Base-by-base conservation (phyloP, 2,329 filamentous ascomycete species). In the Trichoderma endophyticum region DNA sequence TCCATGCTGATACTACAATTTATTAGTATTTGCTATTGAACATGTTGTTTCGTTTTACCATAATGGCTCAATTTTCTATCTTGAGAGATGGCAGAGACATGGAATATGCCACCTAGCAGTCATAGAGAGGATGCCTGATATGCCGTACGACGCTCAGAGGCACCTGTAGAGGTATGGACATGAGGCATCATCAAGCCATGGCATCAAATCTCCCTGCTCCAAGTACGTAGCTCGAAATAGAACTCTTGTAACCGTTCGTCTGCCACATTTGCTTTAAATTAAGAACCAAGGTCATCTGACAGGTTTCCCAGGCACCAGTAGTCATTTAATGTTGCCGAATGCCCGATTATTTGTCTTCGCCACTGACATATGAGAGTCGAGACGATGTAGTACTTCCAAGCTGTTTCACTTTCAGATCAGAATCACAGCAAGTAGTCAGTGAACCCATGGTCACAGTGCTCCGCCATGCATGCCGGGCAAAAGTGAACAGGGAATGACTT, bases 401-500 rank as follows among this genome's bases (percentile, higher is more conserved):
- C 39, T 43, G 39, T 43, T 43, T 43, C 39, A 43, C 18, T 28
- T 30, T 57, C 24, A 15, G 24, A 30, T 61, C 59, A 39, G 30
- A 61, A 26, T 36, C 56, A n/a, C 28, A 59, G 15, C 26, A n/a
- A 28, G 28, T 6, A 14, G 8, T 8, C 34, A 26, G 66, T 70
- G 57, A 60, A 54, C 62, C 26, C 32, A n/a, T n/a, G 3, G 36
- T 28, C 59, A 43, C 51, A 59, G 30, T n/a, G 51, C 30, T 12
- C 26, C n/a, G 18, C 15, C 28, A 6, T 26, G 39, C 63, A 66
- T 26, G 62, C 48, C 48, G 32, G n/a, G 8, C 57, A 62, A 62
- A 70, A 43, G 21, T 70, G 57, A 70, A 30, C 9, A 54, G 57
- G 57, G 54, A 70, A 62, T 62, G 57, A 70, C 34, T 28, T 24